Base-by-base conservation (phyloP, 306 rosid genomes). In the Dalbergia oliveri region DNA sequence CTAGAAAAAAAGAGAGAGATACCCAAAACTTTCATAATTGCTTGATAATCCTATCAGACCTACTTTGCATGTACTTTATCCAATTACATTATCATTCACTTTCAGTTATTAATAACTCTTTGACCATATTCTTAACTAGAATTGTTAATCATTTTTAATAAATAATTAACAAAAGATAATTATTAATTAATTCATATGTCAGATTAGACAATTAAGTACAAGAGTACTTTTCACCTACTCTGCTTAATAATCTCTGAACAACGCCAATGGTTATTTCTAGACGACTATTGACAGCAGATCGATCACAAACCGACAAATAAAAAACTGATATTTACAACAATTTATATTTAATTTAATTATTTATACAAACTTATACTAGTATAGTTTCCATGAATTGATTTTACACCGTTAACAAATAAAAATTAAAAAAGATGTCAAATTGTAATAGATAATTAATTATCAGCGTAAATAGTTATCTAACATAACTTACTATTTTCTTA, bases 201-300 rank as follows among this genome's bases (percentile, higher is more conserved):
- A 10, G 69, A 44, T 34, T 4, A 60, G 6, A 18, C 4, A n/a
- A 15, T 16, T 3, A 26, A 44, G 34, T 56, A 13, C 14, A 60
- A 59, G 37, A 60, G 26, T 74, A 59, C 79, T 34, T 60, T 73
- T 11, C 35, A 72, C 49, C 69, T 4, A 59, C 78, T 13, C 11
- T 37, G 23, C 54, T 56, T 37, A n/a, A 53, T 51, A 34, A 54
- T 56, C 8, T 72, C 31, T 57, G 14, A 16, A 18, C 53, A 45
- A 8, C 9, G 59, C 31, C 9, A 44, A 60, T 59, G 68, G 34
- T 26, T 15, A 21, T 60, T 60, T 43, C 69, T 21, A 3, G 68
- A 73, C 31, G 58, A 44, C 53, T 51, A 4, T 49, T 50, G 63
- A 47, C 23, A 33, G 72, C 53, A 64, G 5, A 43, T 11, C 51